Evolutionary conservation across 768 basidiomycete genomes (phyloP).

Genomic region (Sarcomyxa edulis): DNA sequence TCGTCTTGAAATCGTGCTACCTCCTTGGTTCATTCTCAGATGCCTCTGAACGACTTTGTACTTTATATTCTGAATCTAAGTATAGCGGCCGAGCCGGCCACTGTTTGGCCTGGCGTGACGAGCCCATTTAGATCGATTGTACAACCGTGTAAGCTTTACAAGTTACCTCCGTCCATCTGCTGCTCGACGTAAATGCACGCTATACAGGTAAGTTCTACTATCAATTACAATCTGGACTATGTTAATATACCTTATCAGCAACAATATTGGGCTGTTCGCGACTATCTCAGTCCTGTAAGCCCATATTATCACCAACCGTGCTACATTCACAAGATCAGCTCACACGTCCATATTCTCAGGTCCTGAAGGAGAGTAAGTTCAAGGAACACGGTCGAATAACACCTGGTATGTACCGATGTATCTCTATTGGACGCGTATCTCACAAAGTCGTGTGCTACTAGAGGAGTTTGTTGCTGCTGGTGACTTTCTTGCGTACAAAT

Average conservation of each 20-base stretch:
- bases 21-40: no score
- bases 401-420: slow-evolving; percentile 59
- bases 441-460: slow-evolving; percentile 23
- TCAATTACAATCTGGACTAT: neutral
- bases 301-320: neutral
- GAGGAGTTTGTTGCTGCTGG: slow-evolving; percentile 99
- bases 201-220: slow-evolving; percentile 6
- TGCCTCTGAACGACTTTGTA: no score
- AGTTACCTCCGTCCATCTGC: no score
- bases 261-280: slow-evolving; percentile 90
- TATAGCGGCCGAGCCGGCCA: no score
- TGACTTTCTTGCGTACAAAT: slow-evolving; percentile 97
- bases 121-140: neutral
- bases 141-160: neutral
- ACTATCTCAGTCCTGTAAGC: slow-evolving; percentile 86
- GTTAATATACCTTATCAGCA: slow-evolving; percentile 42
- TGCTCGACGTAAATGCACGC: no score
- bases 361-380: slow-evolving; percentile 97
- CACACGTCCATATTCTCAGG: slow-evolving; percentile 45
- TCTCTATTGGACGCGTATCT: slow-evolving; percentile 1
- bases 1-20: no score
- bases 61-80: no score
- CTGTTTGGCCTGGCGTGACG: no score
- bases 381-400: slow-evolving; percentile 97
- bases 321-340: slow-evolving; percentile 24